phyloP scores from a whole-genome alignment of 805 yeast genomes.

The Torulaspora gathmanii region DNA sequence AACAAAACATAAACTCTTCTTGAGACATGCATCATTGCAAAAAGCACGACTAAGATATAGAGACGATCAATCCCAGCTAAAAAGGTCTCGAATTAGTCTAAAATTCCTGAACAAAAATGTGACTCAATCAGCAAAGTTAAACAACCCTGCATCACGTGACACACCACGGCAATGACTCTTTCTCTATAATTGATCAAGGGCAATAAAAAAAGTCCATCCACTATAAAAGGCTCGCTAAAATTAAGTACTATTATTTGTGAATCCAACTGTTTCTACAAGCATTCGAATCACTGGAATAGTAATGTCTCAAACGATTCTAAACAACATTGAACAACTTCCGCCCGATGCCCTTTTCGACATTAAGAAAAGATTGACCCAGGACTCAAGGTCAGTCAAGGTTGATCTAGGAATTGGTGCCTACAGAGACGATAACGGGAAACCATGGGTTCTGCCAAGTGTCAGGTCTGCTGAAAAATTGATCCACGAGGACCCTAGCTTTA shows the following conservation, averaged over 20 bases:
- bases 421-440: conserved; percentile 81
- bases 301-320: conserved; percentile 30
- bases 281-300: neutral
- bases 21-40: too few species aligned
- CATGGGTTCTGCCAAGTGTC: conserved; percentile 81
- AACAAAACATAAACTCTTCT: too few species aligned
- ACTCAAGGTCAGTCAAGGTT: conserved; percentile 60
- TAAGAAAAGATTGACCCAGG: conserved; percentile 59
- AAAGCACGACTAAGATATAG: too few species aligned
- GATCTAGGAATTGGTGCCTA: conserved; percentile 94
- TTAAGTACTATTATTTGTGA: neutral
- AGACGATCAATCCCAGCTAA: too few species aligned
- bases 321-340: conserved; percentile 59
- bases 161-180: too few species aligned
- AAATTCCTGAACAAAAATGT: too few species aligned
- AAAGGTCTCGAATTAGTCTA: too few species aligned
- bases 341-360: conserved; percentile 86
- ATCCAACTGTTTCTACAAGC: neutral
- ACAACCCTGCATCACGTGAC: too few species aligned
- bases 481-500: conserved; percentile 53
- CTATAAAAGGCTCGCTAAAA: too few species aligned
- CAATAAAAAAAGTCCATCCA: too few species aligned
- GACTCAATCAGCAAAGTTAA: too few species aligned
- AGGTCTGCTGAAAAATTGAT: conserved; percentile 61
- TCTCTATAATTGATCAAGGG: too few species aligned